Conservation (phyloP, 352 stramenopile species). For the Phytophthora uliginosa region DNA sequence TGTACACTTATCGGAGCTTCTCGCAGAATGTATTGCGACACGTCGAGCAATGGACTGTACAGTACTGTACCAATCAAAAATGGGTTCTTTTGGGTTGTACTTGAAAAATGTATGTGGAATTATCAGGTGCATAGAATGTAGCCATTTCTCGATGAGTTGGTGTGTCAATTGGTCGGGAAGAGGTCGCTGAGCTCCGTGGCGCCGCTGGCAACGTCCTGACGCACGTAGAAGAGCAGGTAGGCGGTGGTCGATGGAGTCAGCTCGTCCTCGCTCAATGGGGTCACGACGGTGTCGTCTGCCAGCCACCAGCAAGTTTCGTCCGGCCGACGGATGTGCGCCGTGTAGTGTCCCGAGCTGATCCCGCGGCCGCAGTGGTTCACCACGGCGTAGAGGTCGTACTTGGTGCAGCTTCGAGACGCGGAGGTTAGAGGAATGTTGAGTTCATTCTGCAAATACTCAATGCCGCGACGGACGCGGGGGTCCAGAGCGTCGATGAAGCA, state of each 20-base stretch:
- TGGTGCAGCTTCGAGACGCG: conserved; percentile 46
- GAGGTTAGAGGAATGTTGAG: conserved; percentile 56
- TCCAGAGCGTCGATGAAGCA: conserved; percentile 19
- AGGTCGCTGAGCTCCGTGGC: conserved; percentile 35
- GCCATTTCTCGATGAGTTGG: neutral
- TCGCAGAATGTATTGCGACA: conserved; percentile 10
- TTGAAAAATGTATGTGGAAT: conserved; percentile 16
- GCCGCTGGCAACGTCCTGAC: conserved; percentile 54
- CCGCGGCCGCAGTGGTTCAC: conserved; percentile 94
- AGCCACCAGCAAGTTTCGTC: conserved; percentile 85
- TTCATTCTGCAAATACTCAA: conserved; percentile 45
- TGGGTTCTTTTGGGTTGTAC: conserved; percentile 14
- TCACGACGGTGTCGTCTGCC: conserved; percentile 93
- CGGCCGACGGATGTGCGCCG: conserved; percentile 56
- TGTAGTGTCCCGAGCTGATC: conserved; percentile 96
- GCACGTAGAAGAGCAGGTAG: conserved; percentile 83
- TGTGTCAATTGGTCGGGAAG: conserved; percentile 39
- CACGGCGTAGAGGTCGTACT: conserved; percentile 96
- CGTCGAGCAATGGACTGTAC: neutral
- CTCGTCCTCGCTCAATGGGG: conserved; percentile 26
- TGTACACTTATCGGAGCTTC: neutral
- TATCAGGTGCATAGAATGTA: conserved; percentile 17
- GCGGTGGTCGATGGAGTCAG: conserved; percentile 57
- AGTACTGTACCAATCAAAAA: no score
- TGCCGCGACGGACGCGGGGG: conserved; percentile 34